Conservation (phyloP, 1,284 basidiomycete species). For the Irpex sp. region DNA sequence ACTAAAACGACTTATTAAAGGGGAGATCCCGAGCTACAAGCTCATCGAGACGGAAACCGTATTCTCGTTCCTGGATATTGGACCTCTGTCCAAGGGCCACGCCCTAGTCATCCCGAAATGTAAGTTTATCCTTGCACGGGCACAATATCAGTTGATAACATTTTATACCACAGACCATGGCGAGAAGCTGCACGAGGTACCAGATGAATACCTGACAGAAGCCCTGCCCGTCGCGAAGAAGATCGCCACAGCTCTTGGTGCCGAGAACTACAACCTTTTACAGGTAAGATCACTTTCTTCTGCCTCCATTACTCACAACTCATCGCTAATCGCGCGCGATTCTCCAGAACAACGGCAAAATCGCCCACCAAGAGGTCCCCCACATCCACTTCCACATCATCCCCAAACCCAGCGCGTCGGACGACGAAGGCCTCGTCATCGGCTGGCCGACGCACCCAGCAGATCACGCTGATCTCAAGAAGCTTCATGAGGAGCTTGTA, state of each 20-base stretch:
- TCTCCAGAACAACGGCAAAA: slow-evolving; percentile 74
- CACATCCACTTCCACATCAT: slow-evolving; percentile 93
- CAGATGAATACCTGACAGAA: slow-evolving; percentile 76
- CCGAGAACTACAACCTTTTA: slow-evolving; percentile 83
- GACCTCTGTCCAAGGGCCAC: slow-evolving; percentile 84
- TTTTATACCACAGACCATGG: slow-evolving; percentile 57
- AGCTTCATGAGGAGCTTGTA: slow-evolving; percentile 56
- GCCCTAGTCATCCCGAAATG: slow-evolving; percentile 90
- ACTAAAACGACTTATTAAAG: too few relatives aligned
- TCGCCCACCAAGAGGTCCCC: slow-evolving; percentile 81
- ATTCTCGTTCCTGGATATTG: slow-evolving; percentile 88
- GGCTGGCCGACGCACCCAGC: slow-evolving; percentile 65
- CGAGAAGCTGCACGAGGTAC: slow-evolving; percentile 73
- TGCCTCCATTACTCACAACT: neutral
- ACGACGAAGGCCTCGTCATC: slow-evolving; percentile 69
- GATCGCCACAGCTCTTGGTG: slow-evolving; percentile 76
- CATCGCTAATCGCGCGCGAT: neutral
- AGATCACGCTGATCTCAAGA: slow-evolving; percentile 59
- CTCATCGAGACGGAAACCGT: slow-evolving; percentile 75
- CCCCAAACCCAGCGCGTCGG: slow-evolving; percentile 69
- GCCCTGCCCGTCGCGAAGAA: slow-evolving; percentile 81
- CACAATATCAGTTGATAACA: neutral
- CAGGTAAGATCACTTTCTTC: slow-evolving; percentile 35
- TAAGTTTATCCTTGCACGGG: slow-evolving; percentile 24
- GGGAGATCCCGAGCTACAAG: slow-evolving; percentile 75